A percentile compares a stretch with the other conserved stretches of the same genome.
Conservation (phyloP, 1,284 basidiomycete species). For the Sporisorium graminicola region DNA sequence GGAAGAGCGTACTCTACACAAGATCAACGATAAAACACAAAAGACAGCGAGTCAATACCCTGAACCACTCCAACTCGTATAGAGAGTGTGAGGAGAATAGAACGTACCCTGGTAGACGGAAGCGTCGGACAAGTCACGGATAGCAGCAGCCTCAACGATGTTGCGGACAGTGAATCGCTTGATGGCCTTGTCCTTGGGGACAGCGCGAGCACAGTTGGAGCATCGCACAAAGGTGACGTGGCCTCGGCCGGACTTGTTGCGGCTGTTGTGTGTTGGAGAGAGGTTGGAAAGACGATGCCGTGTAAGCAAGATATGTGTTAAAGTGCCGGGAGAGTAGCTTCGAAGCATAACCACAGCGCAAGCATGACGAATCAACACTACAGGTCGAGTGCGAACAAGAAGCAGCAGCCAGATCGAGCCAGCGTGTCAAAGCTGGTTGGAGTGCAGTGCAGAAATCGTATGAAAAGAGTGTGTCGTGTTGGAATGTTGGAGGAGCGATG, state of each 20-base stretch:
- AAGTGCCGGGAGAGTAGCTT: background rate
- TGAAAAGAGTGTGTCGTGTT: too few species aligned
- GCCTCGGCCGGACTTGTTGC: constrained; percentile 83
- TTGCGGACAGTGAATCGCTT: constrained; percentile 99
- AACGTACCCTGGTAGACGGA: constrained; percentile 80
- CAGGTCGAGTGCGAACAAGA: background rate
- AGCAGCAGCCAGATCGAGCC: background rate
- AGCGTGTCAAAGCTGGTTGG: background rate
- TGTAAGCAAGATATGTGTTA: constrained; percentile 14
- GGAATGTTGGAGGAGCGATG: background rate
- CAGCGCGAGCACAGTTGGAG: constrained; percentile 87
- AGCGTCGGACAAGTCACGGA: constrained; percentile 96
- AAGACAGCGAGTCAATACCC: background rate
- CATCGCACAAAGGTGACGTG: constrained; percentile 94
- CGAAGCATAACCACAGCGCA: background rate
- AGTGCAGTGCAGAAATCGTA: background rate
- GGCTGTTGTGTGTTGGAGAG: constrained; percentile 72
- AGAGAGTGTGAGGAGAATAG: background rate
- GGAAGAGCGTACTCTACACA: constrained; percentile 89
- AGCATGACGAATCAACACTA: background rate
- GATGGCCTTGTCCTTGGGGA: constrained; percentile 90
- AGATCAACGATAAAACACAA: background rate
- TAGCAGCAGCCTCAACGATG: constrained; percentile 99
- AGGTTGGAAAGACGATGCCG: background rate
- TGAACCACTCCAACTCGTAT: too few species aligned